Percentiles rank a stretch among this genome's conserved stretches.
These are phyloP conservation scores for Aspergillus udagawae DNA, from an alignment of 2,329 filamentous ascomycete species.

Conservation along the genomic window DNA sequence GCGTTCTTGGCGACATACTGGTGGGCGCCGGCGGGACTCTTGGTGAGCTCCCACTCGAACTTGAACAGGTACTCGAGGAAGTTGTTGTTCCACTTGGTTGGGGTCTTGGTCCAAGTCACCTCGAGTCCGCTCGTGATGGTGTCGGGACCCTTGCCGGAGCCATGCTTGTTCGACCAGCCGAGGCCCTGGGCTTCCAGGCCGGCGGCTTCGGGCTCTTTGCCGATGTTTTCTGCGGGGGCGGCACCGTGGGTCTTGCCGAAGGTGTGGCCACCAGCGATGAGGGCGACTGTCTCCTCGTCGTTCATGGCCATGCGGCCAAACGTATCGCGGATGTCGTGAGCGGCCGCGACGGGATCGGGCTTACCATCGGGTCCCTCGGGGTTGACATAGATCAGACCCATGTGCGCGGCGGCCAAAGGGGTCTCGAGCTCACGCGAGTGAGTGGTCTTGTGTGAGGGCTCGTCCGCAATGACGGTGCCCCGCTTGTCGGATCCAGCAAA, in stretches of 20 bases:
- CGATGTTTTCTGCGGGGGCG: slow-evolving; percentile 59
- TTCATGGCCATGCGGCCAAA: slow-evolving; percentile 81
- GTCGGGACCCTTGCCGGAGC: slow-evolving; percentile 64
- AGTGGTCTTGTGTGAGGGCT: slow-evolving; percentile 35
- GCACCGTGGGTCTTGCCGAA: slow-evolving; percentile 82
- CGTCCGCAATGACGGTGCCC: slow-evolving; percentile 1
- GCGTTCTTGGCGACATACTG: slow-evolving; percentile 72
- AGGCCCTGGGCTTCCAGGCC: slow-evolving; percentile 64
- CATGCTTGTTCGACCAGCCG: slow-evolving; percentile 65
- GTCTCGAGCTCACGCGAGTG: slow-evolving; percentile 63
- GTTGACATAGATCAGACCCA: slow-evolving; percentile 80
- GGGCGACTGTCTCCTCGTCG: slow-evolving; percentile 74
- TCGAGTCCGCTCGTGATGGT: slow-evolving; percentile 74
- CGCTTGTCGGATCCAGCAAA: slow-evolving; percentile 28
- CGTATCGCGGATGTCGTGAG: slow-evolving; percentile 67
- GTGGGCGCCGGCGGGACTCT: slow-evolving; percentile 71
- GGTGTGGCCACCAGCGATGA: slow-evolving; percentile 73
- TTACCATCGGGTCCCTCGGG: slow-evolving; percentile 71
- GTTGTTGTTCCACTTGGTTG: slow-evolving; percentile 70
- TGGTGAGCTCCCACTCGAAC: slow-evolving; percentile 72
- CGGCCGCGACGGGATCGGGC: slow-evolving; percentile 66
- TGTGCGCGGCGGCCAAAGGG: slow-evolving; percentile 65
- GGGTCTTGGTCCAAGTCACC: slow-evolving; percentile 74
- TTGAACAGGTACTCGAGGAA: slow-evolving; percentile 74
- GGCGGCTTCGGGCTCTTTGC: slow-evolving; percentile 63